Conservation (phyloP, 805 yeast genomes). For the Kregervanrija delftensis region DNA sequence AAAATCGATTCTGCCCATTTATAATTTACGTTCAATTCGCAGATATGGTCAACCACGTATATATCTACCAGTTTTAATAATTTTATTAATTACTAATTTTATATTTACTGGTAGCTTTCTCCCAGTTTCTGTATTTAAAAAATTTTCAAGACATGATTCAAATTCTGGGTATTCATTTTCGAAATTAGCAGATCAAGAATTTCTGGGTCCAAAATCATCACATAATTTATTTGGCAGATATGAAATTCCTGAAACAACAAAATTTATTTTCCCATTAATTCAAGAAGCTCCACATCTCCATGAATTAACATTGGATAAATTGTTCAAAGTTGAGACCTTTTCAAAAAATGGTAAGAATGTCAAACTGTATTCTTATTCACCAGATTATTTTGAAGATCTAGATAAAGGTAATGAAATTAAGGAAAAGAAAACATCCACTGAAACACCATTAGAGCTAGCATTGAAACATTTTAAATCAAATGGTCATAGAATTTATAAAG, state of each 20-base stretch:
- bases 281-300: slow-evolving; percentile 60
- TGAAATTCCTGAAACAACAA: slow-evolving; percentile 43
- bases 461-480: slow-evolving; percentile 57
- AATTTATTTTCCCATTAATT: slow-evolving; percentile 65
- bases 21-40: no score
- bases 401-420: slow-evolving; percentile 34
- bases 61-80: slow-evolving; percentile 2
- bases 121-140: background rate
- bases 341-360: slow-evolving; percentile 29
- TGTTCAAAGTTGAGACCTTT: slow-evolving; percentile 44
- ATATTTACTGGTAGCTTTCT: slow-evolving; percentile 1
- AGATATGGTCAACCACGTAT: background rate
- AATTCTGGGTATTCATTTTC: slow-evolving; percentile 1
- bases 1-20: no score
- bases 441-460: slow-evolving; percentile 37
- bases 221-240: slow-evolving; percentile 12
- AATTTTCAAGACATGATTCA: background rate
- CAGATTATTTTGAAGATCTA: slow-evolving; percentile 34
- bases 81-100: slow-evolving; percentile 2
- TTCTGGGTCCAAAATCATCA: slow-evolving; percentile 3
- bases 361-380: slow-evolving; percentile 34
- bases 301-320: slow-evolving; percentile 44
- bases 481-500: slow-evolving; percentile 49
- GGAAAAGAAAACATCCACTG: slow-evolving; percentile 23
- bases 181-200: slow-evolving; percentile 15